Evolutionary conservation across 2,329 filamentous ascomycete species (phyloP).

Genomic region (Arthrobotrys entomopaga): DNA sequence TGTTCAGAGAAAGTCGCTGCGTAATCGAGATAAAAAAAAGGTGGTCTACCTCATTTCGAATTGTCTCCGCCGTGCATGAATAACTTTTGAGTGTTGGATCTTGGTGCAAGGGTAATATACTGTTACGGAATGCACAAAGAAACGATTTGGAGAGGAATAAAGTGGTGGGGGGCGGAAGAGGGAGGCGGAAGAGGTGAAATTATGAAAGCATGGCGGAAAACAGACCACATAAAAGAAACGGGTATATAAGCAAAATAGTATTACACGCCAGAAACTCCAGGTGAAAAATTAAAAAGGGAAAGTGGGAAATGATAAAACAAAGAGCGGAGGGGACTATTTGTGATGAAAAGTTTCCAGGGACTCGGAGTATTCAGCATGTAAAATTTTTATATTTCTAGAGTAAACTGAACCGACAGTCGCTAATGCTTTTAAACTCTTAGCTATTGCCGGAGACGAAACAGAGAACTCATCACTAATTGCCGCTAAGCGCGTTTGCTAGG

Average conservation of each 20-base stretch:
- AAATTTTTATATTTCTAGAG: too few relatives aligned
- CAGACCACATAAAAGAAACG: slow-evolving; percentile 30
- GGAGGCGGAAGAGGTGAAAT: neutral
- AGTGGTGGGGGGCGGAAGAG: slow-evolving; percentile 5
- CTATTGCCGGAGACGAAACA: too few relatives aligned
- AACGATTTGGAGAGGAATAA: neutral
- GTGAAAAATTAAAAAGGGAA: neutral
- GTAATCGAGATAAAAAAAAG: neutral
- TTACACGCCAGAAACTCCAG: slow-evolving; percentile 41
- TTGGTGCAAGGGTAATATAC: slow-evolving; percentile 17
- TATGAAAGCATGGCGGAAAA: neutral
- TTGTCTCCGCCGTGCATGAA: slow-evolving; percentile 1
- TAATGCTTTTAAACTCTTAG: too few relatives aligned
- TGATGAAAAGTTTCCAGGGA: slow-evolving; percentile 11
- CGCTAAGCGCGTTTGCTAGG: slow-evolving; percentile 17
- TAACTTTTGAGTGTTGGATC: slow-evolving; percentile 22
- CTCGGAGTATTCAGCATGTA: neutral
- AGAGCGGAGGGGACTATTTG: neutral
- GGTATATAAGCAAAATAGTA: slow-evolving; percentile 47
- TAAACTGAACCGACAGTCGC: too few relatives aligned
- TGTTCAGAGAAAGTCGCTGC: neutral
- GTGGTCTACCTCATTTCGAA: neutral
- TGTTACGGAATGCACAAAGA: slow-evolving; percentile 8
- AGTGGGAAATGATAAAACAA: neutral
- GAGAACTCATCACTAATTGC: too few relatives aligned